Base-by-base conservation (phyloP, 1,284 basidiomycete species). In the Rhizoctonia solani region DNA sequence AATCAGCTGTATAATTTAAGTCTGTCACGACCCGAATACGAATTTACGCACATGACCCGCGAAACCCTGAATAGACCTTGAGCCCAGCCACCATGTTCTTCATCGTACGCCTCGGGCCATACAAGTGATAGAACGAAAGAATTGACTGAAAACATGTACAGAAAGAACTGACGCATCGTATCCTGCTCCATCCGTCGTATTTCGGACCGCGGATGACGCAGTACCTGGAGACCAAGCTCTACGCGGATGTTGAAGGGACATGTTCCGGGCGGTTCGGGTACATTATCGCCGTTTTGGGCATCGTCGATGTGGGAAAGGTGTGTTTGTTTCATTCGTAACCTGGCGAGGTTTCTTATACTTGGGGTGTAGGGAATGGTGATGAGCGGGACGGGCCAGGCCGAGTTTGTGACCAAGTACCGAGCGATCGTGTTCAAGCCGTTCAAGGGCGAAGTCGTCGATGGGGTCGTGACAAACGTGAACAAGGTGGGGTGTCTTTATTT, bases 371-470 rank as follows among this genome's bases (percentile, higher is more conserved):
- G 93, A 19, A 92, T 93, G 83, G 92, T 98, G 16, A 81, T 96
- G 61, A 88, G 92, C 49, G 94, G 94, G 5, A 94, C 90, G 34
- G 95, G 95, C 0, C 92, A 96, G 77, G 95, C 95, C 2, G 92
- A 96, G 78, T 98, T 98, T 77, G 85, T 92, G 71, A 92, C 92
- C 32, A 83, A 88, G 54, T 96, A 95, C 78, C 87, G 91, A 23
- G 95, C 95, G 9, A 93, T 98, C 72, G 94, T 98, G 37, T 95
- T 95, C 84, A 94, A 95, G 78, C 95, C 95, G 34, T 99, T 98
- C 85, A 98, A 98, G 79, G 95, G 95, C 23, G 96, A 99, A 78
- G 96, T 98, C 4, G 92, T 99, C 39, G 97, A 99, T 77, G 96
- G 94, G 0, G 89, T 95, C 6, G 96, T 99, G 27, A 90, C 90